A percentile compares a stretch with the other conserved stretches of the same genome.
Evolutionary conservation across 73 alveolate genomes (phyloP).

Genomic region (Stentor coeruleus): DNA sequence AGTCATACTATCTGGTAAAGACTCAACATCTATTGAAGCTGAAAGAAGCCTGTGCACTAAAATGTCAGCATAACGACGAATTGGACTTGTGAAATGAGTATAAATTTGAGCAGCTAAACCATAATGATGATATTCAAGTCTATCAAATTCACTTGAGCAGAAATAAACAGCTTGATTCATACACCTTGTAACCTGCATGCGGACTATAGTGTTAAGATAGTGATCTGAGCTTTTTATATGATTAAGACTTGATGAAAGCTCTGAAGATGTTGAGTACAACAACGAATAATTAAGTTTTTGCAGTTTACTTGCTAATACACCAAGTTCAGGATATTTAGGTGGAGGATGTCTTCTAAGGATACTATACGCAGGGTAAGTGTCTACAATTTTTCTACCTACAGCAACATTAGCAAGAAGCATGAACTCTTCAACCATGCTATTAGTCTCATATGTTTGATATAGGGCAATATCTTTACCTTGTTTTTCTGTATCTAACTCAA

Average conservation of each 20-base stretch:
- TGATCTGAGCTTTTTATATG: slow-evolving; percentile 79
- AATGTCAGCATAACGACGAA: slow-evolving; percentile 99
- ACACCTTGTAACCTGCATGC: slow-evolving; percentile 93
- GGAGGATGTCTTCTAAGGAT: slow-evolving; percentile 79
- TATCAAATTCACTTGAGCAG: slow-evolving; percentile 95
- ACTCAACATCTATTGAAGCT: slow-evolving; percentile 94
- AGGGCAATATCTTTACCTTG: slow-evolving; percentile 88
- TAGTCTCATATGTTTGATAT: slow-evolving; percentile 79
- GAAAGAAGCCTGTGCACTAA: slow-evolving; percentile 98
- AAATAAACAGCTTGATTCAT: slow-evolving; percentile 98
- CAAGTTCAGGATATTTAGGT: slow-evolving; percentile 71
- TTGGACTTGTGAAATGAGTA: slow-evolving; percentile 92
- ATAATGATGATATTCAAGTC: slow-evolving; percentile 93
- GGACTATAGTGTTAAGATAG: slow-evolving; percentile 55
- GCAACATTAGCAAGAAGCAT: slow-evolving; percentile 97
- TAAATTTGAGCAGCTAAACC: slow-evolving; percentile 99
- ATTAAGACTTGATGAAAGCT: slow-evolving; percentile 83
- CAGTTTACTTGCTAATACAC: slow-evolving; percentile 54
- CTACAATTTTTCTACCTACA: slow-evolving; percentile 79
- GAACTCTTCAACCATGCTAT: slow-evolving; percentile 94
- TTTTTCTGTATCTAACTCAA: slow-evolving; percentile 88
- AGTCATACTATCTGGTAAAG: slow-evolving; percentile 88
- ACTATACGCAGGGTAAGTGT: slow-evolving; percentile 67
- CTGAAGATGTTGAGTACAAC: slow-evolving; percentile 50
- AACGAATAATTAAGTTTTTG: slow-evolving; percentile 57